Evolutionary conservation across 2,329 filamentous ascomycete species (phyloP).

Genomic region (Hymenoscyphus occultus): DNA sequence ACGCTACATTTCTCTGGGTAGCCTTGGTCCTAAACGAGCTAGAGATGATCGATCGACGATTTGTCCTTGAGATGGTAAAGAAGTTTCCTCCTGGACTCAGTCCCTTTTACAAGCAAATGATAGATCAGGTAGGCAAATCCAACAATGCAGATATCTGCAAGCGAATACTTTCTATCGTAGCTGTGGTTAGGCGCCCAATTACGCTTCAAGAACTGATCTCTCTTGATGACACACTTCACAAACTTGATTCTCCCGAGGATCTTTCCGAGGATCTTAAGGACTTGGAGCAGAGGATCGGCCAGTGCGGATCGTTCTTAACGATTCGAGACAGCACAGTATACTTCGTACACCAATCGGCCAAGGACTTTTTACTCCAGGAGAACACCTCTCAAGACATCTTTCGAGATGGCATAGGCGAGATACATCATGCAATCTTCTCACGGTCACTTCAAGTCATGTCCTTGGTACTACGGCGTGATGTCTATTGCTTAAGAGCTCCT

Average conservation of each 20-base stretch:
- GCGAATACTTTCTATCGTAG: slow-evolving; percentile 1
- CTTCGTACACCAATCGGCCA: slow-evolving; percentile 6
- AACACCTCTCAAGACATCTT: not conserved
- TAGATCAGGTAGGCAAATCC: not conserved
- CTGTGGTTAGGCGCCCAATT: not conserved
- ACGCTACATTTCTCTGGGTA: slow-evolving; percentile 6
- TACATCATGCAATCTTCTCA: slow-evolving; percentile 6
- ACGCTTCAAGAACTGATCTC: slow-evolving; percentile 1
- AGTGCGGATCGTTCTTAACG: slow-evolving; percentile 7
- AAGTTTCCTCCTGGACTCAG: slow-evolving; percentile 4
- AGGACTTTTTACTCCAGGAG: slow-evolving; percentile 4
- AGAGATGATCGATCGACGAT: not conserved
- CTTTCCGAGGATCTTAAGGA: not conserved
- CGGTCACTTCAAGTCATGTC: slow-evolving; percentile 6
- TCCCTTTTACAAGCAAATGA: not conserved
- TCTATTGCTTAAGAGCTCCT: slow-evolving; percentile 5
- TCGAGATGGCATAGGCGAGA: not conserved
- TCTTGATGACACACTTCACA: slow-evolving; percentile 4
- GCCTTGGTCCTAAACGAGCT: slow-evolving; percentile 3
- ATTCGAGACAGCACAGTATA: not conserved
- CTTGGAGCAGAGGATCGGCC: not conserved
- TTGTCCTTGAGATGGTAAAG: not conserved
- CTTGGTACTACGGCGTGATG: not conserved
- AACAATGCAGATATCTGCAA: slow-evolving; percentile 2
- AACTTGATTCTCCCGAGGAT: too few species aligned